Evolutionary conservation across 164 flowering plant species (phyloP).

Genomic region (Cinnamomum micranthum): DNA sequence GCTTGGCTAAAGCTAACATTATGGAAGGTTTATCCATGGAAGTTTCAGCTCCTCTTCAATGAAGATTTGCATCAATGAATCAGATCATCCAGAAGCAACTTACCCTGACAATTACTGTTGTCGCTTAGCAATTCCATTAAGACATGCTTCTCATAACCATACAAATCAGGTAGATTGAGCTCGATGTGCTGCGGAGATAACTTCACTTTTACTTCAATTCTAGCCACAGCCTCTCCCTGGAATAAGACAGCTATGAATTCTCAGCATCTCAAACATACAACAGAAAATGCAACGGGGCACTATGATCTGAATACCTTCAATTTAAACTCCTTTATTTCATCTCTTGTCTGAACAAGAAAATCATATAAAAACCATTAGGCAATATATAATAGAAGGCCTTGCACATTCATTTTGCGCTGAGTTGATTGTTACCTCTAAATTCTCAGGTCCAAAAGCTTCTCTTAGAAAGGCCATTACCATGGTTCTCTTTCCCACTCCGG

Average conservation of each 20-base stretch:
- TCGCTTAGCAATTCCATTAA: conserved; percentile 44
- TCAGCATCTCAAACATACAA: neutral
- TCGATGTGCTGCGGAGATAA: conserved; percentile 51
- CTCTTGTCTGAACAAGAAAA: conserved; percentile 33
- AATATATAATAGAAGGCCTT: neutral
- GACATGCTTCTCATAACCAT: conserved; percentile 65
- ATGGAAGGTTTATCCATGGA: too few species aligned
- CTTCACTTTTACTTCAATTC: conserved; percentile 40
- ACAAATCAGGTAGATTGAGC: conserved; percentile 55
- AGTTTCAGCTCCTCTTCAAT: too few species aligned
- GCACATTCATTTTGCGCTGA: neutral
- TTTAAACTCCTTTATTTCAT: conserved; percentile 34
- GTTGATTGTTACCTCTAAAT: conserved; percentile 32
- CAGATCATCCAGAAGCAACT: neutral
- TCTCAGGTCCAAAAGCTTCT: conserved; percentile 43
- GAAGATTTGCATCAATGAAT: neutral
- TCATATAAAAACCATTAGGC: conserved; percentile 2
- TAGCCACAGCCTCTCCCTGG: conserved; percentile 52
- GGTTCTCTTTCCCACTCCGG: conserved; percentile 75
- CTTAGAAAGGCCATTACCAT: conserved; percentile 60
- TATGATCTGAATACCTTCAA: conserved; percentile 40
- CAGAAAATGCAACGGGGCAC: neutral
- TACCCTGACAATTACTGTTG: conserved; percentile 41
- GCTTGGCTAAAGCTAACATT: too few species aligned
- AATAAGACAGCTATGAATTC: neutral